These are phyloP conservation scores for Cicer judaicum DNA, from an alignment of 306 rosid genomes.

Conservation along the genomic window DNA sequence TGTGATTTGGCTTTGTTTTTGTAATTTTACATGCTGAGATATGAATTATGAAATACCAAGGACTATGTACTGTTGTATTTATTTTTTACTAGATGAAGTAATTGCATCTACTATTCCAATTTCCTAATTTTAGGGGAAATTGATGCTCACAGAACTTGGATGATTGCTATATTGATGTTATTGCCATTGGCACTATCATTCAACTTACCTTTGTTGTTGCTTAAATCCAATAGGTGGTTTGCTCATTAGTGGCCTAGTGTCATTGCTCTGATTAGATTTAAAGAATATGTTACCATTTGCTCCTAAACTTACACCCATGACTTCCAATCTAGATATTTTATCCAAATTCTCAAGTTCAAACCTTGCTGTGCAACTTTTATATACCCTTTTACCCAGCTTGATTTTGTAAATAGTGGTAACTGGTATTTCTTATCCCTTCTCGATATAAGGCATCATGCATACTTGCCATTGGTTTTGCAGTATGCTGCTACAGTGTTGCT, in stretches of 20 bases:
- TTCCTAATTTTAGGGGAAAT: neutral
- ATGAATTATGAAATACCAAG: constrained; percentile 21
- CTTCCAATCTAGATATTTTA: constrained; percentile 29
- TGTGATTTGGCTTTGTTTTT: constrained; percentile 16
- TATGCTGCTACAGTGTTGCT: constrained; percentile 1
- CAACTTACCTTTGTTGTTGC: constrained; percentile 20
- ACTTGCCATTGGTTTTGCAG: constrained; percentile 22
- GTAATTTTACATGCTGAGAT: neutral
- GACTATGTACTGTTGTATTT: neutral
- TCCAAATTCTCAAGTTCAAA: constrained; percentile 24
- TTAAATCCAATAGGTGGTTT: neutral
- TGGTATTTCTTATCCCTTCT: constrained; percentile 8
- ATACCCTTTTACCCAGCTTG: neutral
- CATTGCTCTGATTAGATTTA: constrained; percentile 16
- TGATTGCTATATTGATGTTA: neutral
- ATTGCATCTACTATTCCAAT: constrained; percentile 30
- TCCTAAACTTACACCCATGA: constrained; percentile 14
- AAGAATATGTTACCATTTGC: constrained; percentile 23
- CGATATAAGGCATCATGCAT: constrained; percentile 10
- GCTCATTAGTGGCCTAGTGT: constrained; percentile 6
- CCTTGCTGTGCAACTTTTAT: neutral
- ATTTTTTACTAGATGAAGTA: constrained; percentile 13
- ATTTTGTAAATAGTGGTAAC: neutral
- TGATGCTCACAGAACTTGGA: constrained; percentile 25
- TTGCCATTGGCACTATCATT: neutral